Evolutionary conservation across 805 yeast species (phyloP), one percentile per base, ranked within the genome.

Genomic region (Wickerhamiella siamensis): DNA sequence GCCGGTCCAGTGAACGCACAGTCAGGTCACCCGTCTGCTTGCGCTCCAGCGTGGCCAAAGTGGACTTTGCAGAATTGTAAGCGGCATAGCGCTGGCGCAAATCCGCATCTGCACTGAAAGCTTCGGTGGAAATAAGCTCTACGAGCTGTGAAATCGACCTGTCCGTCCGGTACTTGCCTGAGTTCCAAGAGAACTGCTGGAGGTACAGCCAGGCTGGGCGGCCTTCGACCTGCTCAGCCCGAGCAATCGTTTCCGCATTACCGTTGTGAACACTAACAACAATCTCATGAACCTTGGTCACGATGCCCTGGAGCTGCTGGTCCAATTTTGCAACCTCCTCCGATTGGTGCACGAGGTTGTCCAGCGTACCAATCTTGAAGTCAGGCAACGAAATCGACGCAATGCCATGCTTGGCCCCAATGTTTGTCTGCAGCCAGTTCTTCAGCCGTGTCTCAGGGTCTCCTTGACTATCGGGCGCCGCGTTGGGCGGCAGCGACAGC

Each of bases 331-430:
- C 65, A 44, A 91, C 70, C 55, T 88, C 97, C 55, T 91, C 98
- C 59, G 87, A 76, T 62, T 87, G 87, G 52, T 80, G 77, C 42
- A 91, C 93, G 46, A 91, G 70, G 24, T 86, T 79, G 62, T 91
- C 99, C 56, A 91, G 71, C 10, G 97, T 87, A 22, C 96, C 96
- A 48, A 91, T 83, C 61, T 91, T 88, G 63, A 91, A 88, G 47
- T 70, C 75, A 5, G 97, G 97, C 40, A 86, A 67, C 29, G 67
- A 65, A 44, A 81, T 72, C 43, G 70, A 64, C 41, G 68, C 60
- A 27, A 83, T 66, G 38, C 73, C 76, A 33, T 72, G 69, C 50
- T 66, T 70, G 34, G 53, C 50, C 16, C 53, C 54, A 29, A 58
- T 35, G 26, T 57, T 47, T 36, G 51, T 50, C 44, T 48, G 50